These are phyloP conservation scores for Scalesia atractyloides DNA, from an alignment of 129 eudicot genomes.

Conservation along the genomic window DNA sequence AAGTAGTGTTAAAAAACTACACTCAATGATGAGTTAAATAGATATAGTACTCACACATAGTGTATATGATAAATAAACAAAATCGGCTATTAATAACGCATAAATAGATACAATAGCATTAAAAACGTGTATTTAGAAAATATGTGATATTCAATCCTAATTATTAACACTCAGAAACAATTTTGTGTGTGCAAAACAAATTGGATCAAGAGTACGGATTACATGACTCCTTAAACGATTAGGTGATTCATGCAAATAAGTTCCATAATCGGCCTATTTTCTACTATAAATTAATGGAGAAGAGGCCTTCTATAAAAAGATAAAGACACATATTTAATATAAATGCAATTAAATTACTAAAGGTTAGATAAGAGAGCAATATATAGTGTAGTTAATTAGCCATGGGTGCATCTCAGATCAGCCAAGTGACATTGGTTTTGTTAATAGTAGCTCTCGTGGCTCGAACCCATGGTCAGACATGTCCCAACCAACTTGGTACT, in stretches of 20 bases:
- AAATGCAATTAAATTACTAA: neutral
- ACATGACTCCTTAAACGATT: conserved; percentile 33
- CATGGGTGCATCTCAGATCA: conserved; percentile 19
- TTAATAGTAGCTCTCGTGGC: conserved; percentile 32
- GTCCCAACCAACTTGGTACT: conserved; percentile 48
- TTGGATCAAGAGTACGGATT: conserved; percentile 16
- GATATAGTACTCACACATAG: too few relatives aligned
- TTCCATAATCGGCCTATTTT: neutral
- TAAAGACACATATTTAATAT: neutral
- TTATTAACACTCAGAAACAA: neutral
- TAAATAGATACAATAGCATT: too few relatives aligned
- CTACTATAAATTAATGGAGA: conserved; percentile 35
- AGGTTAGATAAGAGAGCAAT: neutral
- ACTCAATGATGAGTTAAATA: too few relatives aligned
- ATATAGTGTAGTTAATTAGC: neutral
- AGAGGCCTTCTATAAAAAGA: neutral
- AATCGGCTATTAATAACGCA: too few relatives aligned
- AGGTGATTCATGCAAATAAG: conserved; percentile 54
- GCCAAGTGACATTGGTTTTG: conserved; percentile 9
- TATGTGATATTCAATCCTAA: neutral
- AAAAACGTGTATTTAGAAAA: neutral
- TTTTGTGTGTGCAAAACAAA: neutral
- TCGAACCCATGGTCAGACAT: conserved; percentile 35
- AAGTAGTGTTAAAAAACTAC: too few relatives aligned
- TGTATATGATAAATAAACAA: too few relatives aligned